Evolutionary conservation across 352 stramenopile species (phyloP), one percentile per base, ranked within the genome.

Genomic region (Globisporangium spiculum): DNA sequence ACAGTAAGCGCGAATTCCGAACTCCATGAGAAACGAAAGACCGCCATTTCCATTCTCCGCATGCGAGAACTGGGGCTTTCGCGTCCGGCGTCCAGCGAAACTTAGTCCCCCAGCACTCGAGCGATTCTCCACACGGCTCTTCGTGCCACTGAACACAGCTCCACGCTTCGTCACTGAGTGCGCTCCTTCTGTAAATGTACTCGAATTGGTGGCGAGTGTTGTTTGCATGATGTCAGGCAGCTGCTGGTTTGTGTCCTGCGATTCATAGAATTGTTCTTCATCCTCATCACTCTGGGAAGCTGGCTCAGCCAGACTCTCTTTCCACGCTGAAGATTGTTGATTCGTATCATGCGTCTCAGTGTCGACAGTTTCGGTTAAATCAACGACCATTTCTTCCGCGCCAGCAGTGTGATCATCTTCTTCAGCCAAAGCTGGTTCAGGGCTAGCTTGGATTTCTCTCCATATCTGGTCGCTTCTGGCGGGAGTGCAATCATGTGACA

Each of bases 1-100:
- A 30, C 66, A 83, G 48, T 84, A 86, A n/a, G 76, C 74, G n/a
- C 66, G 59, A 32, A 81, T 67, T 2, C 79, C 79, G 61, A 78
- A 78, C 32, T 78, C 52, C 32, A 77, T 52, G 24, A 86, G 58
- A 36, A 77, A 74, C 18, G 68, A 76, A 27, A 74, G 70, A 22
- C 72, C 70, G 56, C 69, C 56, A 22, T 27, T 46, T n/a, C 22
- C 50, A 26, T 48, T 54, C 41, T 67, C 56, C 1, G 66, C 24
- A 12, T 34, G 60, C 34, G 41, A 52, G 5, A 67, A 67, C 63
- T 58, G 63, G 30, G 64, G 36, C 16, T 67, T 72, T 6, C 66
- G 27, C 36, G 41, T 18, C 34, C 36, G 53, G 12, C 27, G 57
- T 58, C 18, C n/a, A 10, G 26, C 30, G 41, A 32, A 56, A 8